phyloP scores from a whole-genome alignment of 371 early-diverging fungal genomes.

The Enterospora canceri region DNA sequence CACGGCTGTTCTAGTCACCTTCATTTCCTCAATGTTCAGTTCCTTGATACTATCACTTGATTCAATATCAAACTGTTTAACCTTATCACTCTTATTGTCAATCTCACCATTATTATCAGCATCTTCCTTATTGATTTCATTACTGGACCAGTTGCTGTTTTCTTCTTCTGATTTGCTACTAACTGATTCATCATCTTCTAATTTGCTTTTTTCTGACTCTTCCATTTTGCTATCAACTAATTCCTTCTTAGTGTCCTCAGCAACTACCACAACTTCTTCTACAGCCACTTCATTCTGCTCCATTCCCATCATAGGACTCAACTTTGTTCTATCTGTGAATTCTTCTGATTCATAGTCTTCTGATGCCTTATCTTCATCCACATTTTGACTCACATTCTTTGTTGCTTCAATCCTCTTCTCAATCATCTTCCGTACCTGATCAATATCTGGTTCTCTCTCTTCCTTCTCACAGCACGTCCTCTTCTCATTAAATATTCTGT shows the following conservation, averaged over 20 bases:
- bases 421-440: not conserved
- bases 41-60: not conserved
- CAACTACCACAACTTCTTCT: not conserved
- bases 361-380: not conserved
- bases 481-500: slow-evolving; percentile 46
- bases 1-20: no score
- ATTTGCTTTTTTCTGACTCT: not conserved
- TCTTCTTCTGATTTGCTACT: not conserved
- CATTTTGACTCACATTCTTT: no score
- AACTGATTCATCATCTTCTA: not conserved
- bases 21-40: not conserved
- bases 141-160: no score
- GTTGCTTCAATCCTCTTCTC: not conserved
- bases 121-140: no score
- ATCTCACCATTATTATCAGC: no score
- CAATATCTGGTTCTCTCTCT: not conserved
- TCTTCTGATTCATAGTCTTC: not conserved
- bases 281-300: not conserved
- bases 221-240: not conserved
- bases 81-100: no score
- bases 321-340: not conserved
- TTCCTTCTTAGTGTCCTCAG: not conserved
- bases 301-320: not conserved
- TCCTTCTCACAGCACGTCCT: slow-evolving; percentile 13
- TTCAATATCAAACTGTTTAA: no score